Evolutionary conservation across 108 stramenopile species (phyloP), one percentile per base, ranked within the genome.

Genomic region (Craspedostauros australis): DNA sequence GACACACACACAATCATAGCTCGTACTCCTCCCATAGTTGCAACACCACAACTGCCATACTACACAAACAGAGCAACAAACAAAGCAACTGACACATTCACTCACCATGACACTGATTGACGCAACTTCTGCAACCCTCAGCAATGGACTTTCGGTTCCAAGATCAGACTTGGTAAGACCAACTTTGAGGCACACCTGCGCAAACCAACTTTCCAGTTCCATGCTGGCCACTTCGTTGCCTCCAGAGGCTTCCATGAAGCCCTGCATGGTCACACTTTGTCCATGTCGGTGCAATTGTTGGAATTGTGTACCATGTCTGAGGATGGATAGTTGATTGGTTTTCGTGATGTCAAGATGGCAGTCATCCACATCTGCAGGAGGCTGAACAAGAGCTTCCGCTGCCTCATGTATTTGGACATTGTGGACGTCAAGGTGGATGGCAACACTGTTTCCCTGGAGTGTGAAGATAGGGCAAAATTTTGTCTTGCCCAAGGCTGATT

Each of bases 201-300:
- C 19, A 94, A 93, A 62, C 87, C 93, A 32, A 82, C 88, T 36
- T 96, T 97, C 77, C 96, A 97, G 70, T 97, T 97, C 80, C 88
- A 94, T 73, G 94, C 93, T 11, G 91, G 95, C 12, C 96, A 97
- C 59, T 97, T 97, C 60, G 93, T 96, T 5, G 92, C 92, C 2
- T 97, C 76, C 70, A 53, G 78, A 24, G 93, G 93, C 12, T 97
- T 86, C 60, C 79, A 95, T 8, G 96, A 97, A 72, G 66, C 93
- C 18, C 59, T 97, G 5, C 96, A 97, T 54, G 96, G 96, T 6
- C 96, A 97, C 73, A 94, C 91, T 54, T 97, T 96, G 63, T 72
- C 64, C 21, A 82, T 90, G 1, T 67, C 79, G 31, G 81, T 97
- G 7, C 67, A 62, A 23, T 59, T 97, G 15, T 29, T 76, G 22